Base-by-base conservation (phyloP, 176 grass and related monocot genomes). In the Alopecurus myosuroides region DNA sequence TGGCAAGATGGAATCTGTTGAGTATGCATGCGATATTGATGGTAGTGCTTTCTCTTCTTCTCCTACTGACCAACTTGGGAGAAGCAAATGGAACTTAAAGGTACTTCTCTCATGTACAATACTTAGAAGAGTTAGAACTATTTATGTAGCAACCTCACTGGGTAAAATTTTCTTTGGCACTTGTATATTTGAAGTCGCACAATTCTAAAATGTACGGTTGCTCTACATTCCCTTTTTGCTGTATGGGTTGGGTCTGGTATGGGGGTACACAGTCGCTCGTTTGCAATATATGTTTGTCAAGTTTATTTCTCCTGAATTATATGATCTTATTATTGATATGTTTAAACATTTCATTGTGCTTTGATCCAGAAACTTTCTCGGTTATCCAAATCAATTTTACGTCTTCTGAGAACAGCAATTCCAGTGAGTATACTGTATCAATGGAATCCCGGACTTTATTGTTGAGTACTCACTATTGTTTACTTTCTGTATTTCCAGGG, bases 21-120 rank as follows among this genome's bases (percentile, higher is more conserved):
- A 99, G 82, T 99, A 99, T 94, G 97, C 91, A 80, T 99, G 97
- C 78, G 97, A 99, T 84, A 88, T 99, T 56, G 94, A 99, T 63
- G 94, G 94, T 34, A 96, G 93, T 80, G 93, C 88, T 4, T 99
- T 99, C 86, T 99, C 97, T 48, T 92, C 94, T 87, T 94, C 88
- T 79, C 86, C 88, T 40, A 87, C 51, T 40, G 97, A 99, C 79
- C 89, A 91, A 41, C 97, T 99, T 76, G 94, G 94, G 25, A 86
- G 84, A 87, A 94, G 93, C 65, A 94, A 92, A 88, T 96, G 97
- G 93, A 99, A 94, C 78, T 80, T 99, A 79, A 99, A 96, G 94
- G 97, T 99, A 90, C 57, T 46, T 26, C 11, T 49, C 81, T 87
- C 76, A 34, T 63, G 31, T 52, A 66, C 60, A 23, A 63, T 51